phyloP scores from a whole-genome alignment of 2,329 filamentous ascomycete species.

The Paecilomyces variotii region DNA sequence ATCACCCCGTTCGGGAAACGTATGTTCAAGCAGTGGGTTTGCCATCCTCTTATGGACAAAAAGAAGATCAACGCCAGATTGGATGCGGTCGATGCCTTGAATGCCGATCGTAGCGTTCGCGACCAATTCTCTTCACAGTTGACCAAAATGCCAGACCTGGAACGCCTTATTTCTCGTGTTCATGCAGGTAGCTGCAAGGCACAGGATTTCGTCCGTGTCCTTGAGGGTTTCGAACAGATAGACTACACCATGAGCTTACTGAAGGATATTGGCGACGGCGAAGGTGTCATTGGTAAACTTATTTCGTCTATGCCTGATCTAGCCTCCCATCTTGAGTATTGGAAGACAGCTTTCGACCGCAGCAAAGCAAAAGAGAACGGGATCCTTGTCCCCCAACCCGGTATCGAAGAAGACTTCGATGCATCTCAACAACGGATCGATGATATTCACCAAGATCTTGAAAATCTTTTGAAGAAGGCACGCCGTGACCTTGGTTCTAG shows the following conservation, averaged over 20 bases:
- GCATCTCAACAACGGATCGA: constrained; percentile 67
- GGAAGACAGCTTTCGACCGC: constrained; percentile 88
- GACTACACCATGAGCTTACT: constrained; percentile 86
- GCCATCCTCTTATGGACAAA: constrained; percentile 83
- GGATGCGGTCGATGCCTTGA: constrained; percentile 88
- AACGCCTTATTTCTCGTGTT: constrained; percentile 86
- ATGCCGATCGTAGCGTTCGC: constrained; percentile 69
- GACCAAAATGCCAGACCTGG: constrained; percentile 85
- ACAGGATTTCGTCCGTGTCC: constrained; percentile 84
- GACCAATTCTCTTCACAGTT: constrained; percentile 85
- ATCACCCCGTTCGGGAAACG: constrained; percentile 96
- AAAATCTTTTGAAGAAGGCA: constrained; percentile 62
- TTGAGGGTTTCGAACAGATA: constrained; percentile 96
- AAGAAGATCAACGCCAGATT: constrained; percentile 84
- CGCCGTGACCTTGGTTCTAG: constrained; percentile 67
- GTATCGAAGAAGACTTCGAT: constrained; percentile 90
- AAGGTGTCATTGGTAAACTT: constrained; percentile 76
- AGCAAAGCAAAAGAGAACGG: constrained; percentile 69
- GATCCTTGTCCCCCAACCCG: constrained; percentile 73
- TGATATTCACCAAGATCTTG: constrained; percentile 64
- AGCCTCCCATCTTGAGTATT: constrained; percentile 63
- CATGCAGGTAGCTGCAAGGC: constrained; percentile 86
- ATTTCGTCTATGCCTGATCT: constrained; percentile 82
- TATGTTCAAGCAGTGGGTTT: constrained; percentile 93
- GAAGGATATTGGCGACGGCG: constrained; percentile 62